phyloP scores from a whole-genome alignment of 176 grass and related monocot species.

The Musa itinerans region DNA sequence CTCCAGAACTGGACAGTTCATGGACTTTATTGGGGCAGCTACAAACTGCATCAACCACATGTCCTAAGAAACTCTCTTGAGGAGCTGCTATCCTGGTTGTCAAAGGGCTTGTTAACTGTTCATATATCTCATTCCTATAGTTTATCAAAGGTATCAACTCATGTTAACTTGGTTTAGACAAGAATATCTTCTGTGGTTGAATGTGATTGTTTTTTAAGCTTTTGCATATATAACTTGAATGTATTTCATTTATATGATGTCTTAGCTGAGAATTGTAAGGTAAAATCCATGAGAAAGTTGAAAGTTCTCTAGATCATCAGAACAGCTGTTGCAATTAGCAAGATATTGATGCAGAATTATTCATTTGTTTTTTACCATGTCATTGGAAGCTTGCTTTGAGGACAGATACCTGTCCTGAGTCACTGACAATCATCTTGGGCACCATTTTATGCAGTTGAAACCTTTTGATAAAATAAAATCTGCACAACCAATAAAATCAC shows the following conservation, averaged over 20 bases:
- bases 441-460: too few species aligned
- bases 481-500: background rate
- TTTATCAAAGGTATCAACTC: slow-evolving; percentile 49
- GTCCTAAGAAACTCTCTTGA: slow-evolving; percentile 67
- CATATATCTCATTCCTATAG: slow-evolving; percentile 62
- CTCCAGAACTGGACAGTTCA: slow-evolving; percentile 93
- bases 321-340: background rate
- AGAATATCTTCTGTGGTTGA: slow-evolving; percentile 2
- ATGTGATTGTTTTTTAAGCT: background rate
- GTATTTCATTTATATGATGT: background rate
- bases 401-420: too few species aligned
- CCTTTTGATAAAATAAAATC: background rate
- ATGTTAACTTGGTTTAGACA: background rate
- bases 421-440: too few species aligned
- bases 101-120: slow-evolving; percentile 64
- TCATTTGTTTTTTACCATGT: too few species aligned
- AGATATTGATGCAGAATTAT: too few species aligned
- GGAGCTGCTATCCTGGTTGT: slow-evolving; percentile 78
- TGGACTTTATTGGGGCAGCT: slow-evolving; percentile 92
- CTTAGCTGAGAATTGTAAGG: background rate
- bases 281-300: too few species aligned
- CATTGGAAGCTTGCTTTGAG: background rate
- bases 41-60: slow-evolving; percentile 41
- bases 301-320: background rate
- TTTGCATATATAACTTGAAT: background rate